Conservation (phyloP, 345 rosid genomes). For the Lumnitzera racemosa region DNA sequence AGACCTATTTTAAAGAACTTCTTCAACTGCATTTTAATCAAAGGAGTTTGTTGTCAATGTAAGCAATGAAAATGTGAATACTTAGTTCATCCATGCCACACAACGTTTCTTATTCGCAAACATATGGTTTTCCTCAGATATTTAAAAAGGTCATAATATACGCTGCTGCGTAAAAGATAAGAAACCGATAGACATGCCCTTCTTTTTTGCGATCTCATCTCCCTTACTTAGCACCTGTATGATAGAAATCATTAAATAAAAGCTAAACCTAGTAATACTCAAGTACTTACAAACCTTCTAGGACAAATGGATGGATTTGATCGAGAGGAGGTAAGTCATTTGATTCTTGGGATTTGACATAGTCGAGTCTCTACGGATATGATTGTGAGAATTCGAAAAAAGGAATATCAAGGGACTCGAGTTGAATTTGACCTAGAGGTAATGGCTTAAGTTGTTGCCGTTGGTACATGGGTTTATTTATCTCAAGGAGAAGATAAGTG, state of each 20-base stretch:
- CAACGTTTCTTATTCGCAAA: too few relatives aligned
- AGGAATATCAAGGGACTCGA: constrained; percentile 34
- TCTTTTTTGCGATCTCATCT: constrained; percentile 38
- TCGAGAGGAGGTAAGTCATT: constrained; percentile 28
- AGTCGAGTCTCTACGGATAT: constrained; percentile 13
- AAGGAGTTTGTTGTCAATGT: too few relatives aligned
- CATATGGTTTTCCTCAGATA: too few relatives aligned
- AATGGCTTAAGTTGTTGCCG: constrained; percentile 41
- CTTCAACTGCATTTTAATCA: too few relatives aligned
- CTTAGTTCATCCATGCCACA: too few relatives aligned
- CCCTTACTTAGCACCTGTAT: constrained; percentile 69
- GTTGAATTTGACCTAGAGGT: constrained; percentile 20
- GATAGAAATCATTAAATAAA: constrained; percentile 39
- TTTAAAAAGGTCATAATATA: too few relatives aligned
- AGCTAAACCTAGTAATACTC: constrained; percentile 19
- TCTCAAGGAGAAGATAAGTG: constrained; percentile 73
- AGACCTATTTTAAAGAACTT: too few relatives aligned
- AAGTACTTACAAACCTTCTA: constrained; percentile 87
- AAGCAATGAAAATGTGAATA: too few relatives aligned
- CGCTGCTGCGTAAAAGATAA: too few relatives aligned
- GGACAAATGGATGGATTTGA: constrained; percentile 60
- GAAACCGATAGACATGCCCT: constrained; percentile 10
- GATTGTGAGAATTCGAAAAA: constrained; percentile 25
- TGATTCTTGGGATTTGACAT: constrained; percentile 13
- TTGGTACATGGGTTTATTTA: constrained; percentile 80